Evolutionary conservation across 2,329 filamentous ascomycete species (phyloP).

Genomic region (Pezicula rhizophila): DNA sequence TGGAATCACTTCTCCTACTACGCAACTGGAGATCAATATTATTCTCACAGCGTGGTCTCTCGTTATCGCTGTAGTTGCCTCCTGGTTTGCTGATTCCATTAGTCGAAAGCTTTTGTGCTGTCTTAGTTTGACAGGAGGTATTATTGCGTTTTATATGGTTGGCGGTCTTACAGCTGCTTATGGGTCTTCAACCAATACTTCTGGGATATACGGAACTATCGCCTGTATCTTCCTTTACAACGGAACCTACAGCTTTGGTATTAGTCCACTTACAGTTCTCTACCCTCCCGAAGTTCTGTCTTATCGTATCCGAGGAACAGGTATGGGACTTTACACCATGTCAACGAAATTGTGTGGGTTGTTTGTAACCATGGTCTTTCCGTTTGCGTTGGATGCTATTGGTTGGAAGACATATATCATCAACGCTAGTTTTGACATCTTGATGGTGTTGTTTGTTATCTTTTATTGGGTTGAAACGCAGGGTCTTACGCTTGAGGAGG

Average conservation of each 20-base stretch:
- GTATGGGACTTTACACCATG: constrained; percentile 27
- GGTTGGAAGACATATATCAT: constrained; percentile 11
- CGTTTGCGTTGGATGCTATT: constrained; percentile 9
- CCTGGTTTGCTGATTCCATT: constrained; percentile 32
- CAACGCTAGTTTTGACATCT: constrained; percentile 3
- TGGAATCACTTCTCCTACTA: constrained; percentile 12
- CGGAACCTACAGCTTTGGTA: constrained; percentile 39
- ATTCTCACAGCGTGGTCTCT: constrained; percentile 27
- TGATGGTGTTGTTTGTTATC: constrained; percentile 43
- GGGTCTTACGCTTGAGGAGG: constrained; percentile 56
- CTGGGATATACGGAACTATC: constrained; percentile 34
- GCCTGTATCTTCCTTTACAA: constrained; percentile 45
- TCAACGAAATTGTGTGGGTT: constrained; percentile 21
- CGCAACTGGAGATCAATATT: constrained; percentile 25
- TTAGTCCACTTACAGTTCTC: constrained; percentile 34
- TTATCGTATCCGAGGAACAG: constrained; percentile 27
- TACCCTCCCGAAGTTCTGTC: constrained; percentile 40
- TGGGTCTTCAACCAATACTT: background rate
- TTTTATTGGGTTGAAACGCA: constrained; percentile 61
- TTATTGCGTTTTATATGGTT: constrained; percentile 41
- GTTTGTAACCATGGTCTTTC: constrained; percentile 10
- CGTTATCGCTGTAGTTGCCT: constrained; percentile 10
- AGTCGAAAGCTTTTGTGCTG: constrained; percentile 32
- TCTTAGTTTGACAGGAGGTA: constrained; percentile 6
- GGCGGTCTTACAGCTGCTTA: constrained; percentile 36